Percentiles rank a stretch among this genome's conserved stretches.
Evolutionary conservation across 768 basidiomycete species (phyloP).

Genomic region (Mycena epipterygia): DNA sequence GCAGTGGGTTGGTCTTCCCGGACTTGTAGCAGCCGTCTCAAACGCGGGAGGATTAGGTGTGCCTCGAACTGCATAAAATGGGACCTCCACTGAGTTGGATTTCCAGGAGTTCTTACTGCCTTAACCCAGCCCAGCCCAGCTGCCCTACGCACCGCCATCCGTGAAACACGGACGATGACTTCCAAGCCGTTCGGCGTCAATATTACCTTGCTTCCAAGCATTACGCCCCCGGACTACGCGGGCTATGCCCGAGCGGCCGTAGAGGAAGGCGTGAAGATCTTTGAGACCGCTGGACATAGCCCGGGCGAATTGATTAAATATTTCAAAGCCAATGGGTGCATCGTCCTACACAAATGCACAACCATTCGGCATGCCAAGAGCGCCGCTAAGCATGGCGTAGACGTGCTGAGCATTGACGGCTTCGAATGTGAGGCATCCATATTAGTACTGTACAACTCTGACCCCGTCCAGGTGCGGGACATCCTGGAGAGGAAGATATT

Average conservation of each 20-base stretch:
- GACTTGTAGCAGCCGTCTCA: slow-evolving; percentile 81
- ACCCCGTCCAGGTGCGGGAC: slow-evolving; percentile 82
- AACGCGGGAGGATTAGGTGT: slow-evolving; percentile 86
- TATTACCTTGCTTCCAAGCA: slow-evolving; percentile 88
- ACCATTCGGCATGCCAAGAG: slow-evolving; percentile 86
- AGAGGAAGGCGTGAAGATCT: slow-evolving; percentile 89
- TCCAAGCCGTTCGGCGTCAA: slow-evolving; percentile 88
- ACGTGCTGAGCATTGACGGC: slow-evolving; percentile 90
- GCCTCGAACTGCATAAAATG: slow-evolving; percentile 30
- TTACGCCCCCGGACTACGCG: slow-evolving; percentile 92
- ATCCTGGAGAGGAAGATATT: slow-evolving; percentile 96
- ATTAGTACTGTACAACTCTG: slow-evolving; percentile 26
- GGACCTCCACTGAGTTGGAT: background rate
- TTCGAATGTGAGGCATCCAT: slow-evolving; percentile 76
- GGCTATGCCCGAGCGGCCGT: slow-evolving; percentile 86
- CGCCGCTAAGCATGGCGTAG: slow-evolving; percentile 85
- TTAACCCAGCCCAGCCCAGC: slow-evolving; percentile 90
- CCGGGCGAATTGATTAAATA: too few species aligned
- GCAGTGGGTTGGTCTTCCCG: slow-evolving; percentile 93
- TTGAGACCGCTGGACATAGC: slow-evolving; percentile 95
- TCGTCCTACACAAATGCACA: slow-evolving; percentile 93
- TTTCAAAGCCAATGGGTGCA: slow-evolving; percentile 83
- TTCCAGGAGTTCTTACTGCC: slow-evolving; percentile 83
- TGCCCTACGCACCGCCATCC: slow-evolving; percentile 83
- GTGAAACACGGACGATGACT: slow-evolving; percentile 78